These are phyloP conservation scores for Cucurbita maxima DNA, from an alignment of 306 rosid species.

Conservation along the genomic window DNA sequence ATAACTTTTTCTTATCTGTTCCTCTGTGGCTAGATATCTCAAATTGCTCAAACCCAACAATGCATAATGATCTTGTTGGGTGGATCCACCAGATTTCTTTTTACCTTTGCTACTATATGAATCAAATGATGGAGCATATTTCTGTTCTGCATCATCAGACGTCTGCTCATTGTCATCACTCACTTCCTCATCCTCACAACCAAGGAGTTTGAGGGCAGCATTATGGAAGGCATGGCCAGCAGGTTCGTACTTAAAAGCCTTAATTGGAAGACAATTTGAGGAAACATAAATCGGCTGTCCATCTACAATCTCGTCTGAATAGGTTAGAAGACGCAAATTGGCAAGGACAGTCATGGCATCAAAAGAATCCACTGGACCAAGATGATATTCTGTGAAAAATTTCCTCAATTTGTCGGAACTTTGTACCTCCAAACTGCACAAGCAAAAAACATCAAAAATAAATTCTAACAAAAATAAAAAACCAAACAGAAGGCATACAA, in stretches of 20 bases:
- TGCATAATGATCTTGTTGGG: constrained; percentile 92
- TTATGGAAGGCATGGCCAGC: constrained; percentile 87
- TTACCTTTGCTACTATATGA: constrained; percentile 82
- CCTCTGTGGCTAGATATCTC: constrained; percentile 92
- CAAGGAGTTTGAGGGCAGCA: constrained; percentile 58
- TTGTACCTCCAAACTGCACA: constrained; percentile 3
- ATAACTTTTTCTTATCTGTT: constrained; percentile 77
- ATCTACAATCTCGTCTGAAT: constrained; percentile 62
- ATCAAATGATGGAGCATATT: constrained; percentile 48
- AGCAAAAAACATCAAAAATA: background rate
- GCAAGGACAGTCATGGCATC: constrained; percentile 32
- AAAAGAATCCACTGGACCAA: constrained; percentile 4
- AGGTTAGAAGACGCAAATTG: constrained; percentile 35
- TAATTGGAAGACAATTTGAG: constrained; percentile 67
- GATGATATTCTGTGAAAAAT: background rate
- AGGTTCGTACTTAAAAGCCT: constrained; percentile 59
- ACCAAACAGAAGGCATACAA: background rate
- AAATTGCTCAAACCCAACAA: constrained; percentile 77
- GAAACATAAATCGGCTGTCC: constrained; percentile 69
- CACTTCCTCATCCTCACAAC: constrained; percentile 37
- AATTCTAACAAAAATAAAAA: background rate
- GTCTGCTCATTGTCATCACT: constrained; percentile 26
- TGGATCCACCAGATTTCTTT: constrained; percentile 69
- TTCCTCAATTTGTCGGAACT: background rate
- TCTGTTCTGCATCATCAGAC: constrained; percentile 47